These are phyloP conservation scores for Aquilaria malaccensis DNA, from an alignment of 345 rosid genomes.

Conservation along the genomic window DNA sequence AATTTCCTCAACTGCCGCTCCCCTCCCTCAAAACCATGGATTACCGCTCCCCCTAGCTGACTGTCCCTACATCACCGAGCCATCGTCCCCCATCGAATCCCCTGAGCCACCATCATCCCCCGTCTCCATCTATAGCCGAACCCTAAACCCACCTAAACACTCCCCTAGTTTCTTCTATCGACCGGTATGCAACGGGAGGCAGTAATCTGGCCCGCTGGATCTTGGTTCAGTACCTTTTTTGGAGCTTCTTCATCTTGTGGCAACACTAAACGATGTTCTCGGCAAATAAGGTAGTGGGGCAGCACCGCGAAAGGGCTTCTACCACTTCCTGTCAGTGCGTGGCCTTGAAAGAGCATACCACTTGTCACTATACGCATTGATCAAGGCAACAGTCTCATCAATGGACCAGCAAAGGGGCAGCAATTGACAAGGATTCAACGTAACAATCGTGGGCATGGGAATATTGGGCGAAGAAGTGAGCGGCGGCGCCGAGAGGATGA, in stretches of 20 bases:
- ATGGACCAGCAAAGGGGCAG: slow-evolving; percentile 96
- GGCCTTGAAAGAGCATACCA: slow-evolving; percentile 88
- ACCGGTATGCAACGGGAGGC: slow-evolving; percentile 20
- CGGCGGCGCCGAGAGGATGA: slow-evolving; percentile 16
- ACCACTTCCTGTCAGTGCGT: slow-evolving; percentile 95
- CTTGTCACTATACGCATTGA: slow-evolving; percentile 78
- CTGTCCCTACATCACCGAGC: no score
- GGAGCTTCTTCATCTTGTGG: slow-evolving; percentile 97
- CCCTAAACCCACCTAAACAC: no score
- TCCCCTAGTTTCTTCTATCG: no score
- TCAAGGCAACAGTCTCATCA: slow-evolving; percentile 74
- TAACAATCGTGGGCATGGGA: slow-evolving; percentile 9
- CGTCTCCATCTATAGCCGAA: no score
- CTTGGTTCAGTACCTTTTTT: slow-evolving; percentile 81
- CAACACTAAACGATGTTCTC: slow-evolving; percentile 92
- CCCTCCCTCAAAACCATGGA: no score
- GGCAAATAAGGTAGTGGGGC: slow-evolving; percentile 52
- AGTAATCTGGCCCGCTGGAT: slow-evolving; percentile 81
- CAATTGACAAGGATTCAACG: slow-evolving; percentile 56
- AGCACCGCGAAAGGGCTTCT: slow-evolving; percentile 42
- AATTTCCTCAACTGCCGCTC: no score
- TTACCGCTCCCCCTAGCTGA: no score
- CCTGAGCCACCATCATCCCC: no score
- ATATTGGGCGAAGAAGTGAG: slow-evolving; percentile 19
- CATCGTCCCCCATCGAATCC: no score